Base-by-base conservation (phyloP, 331 rosid species). In the Malus hybrid region DNA sequence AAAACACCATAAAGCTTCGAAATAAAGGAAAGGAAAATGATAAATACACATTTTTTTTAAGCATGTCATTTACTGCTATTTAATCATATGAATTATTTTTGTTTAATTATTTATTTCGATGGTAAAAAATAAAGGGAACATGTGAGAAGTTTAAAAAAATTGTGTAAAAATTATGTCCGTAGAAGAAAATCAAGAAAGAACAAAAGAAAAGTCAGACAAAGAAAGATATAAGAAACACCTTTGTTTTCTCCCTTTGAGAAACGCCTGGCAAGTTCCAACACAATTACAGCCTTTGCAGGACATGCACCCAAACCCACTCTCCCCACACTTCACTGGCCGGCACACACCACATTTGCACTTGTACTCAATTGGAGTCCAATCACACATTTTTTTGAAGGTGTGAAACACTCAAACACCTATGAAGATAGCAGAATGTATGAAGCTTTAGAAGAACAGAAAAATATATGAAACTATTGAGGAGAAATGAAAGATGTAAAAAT, bases 231-330 rank as follows among this genome's bases (percentile, higher is more conserved):
- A 42, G 28, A 14, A 52, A 29, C 75, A 57, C 28, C 28, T 63
- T 18, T 69, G 77, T 28, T 71, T 67, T 55, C n/a, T 77, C 46
- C 14, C 61, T n/a, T 64, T 18, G 11, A 31, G 27, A 68, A 68
- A 36, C 69, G 81, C 68, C 68, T 50, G 59, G 15, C 42, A 77
- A 70, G 31, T 67, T 81, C 75, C 83, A 75, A 78, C 81, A 78
- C 76, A 67, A 67, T 52, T 39, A 52, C 70, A 67, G 68, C 22
- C 62, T 36, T 66, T 71, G 67, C 55, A 42, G 70, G 80, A 34
- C 79, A 62, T 62, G 29, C 72, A 2, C 72, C 31, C 54, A 46
- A 15, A 16, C 63, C 72, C 75, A 79, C 64, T 67, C 61, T 32
- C 6, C 33, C 44, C 61, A 20, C 68, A 72, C 13, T 64, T 24